A percentile compares a stretch with the other conserved stretches of the same genome.
phyloP scores from a whole-genome alignment of 805 yeast species.

The Spathaspora hagerdaliae region DNA sequence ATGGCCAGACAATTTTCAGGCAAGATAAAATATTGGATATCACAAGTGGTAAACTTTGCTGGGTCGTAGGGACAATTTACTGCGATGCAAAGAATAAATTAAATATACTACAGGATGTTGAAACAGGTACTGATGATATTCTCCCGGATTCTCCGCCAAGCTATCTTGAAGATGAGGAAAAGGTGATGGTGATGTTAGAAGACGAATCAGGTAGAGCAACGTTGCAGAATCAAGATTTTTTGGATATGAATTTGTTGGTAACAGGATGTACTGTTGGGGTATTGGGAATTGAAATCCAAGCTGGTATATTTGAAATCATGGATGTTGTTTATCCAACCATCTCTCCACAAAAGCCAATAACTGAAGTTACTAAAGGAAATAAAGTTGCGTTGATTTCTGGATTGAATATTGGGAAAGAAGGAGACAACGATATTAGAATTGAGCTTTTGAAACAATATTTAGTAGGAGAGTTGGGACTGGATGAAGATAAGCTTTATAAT shows the following conservation, averaged over 20 bases:
- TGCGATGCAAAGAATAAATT: constrained; percentile 84
- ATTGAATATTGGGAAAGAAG: constrained; percentile 47
- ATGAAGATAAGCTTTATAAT: constrained; percentile 18
- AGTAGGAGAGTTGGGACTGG: constrained; percentile 60
- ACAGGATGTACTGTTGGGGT: constrained; percentile 90
- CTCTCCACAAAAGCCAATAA: constrained; percentile 48
- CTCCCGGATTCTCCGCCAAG: constrained; percentile 35
- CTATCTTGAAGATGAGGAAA: constrained; percentile 16
- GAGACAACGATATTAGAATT: constrained; percentile 40
- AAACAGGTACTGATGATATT: constrained; percentile 51
- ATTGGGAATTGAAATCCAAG: constrained; percentile 77
- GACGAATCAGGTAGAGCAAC: constrained; percentile 90
- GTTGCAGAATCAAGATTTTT: constrained; percentile 57
- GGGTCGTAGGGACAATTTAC: constrained; percentile 85
- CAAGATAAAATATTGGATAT: constrained; percentile 56
- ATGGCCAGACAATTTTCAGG: constrained; percentile 28
- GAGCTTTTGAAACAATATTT: constrained; percentile 67
- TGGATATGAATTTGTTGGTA: constrained; percentile 57
- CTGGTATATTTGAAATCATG: constrained; percentile 80
- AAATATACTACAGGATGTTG: constrained; percentile 77
- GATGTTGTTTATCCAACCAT: constrained; percentile 72
- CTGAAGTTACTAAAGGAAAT: constrained; percentile 17
- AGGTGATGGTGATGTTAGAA: constrained; percentile 61
- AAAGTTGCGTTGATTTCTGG: constrained; percentile 79
- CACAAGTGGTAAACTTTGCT: constrained; percentile 55